These are phyloP conservation scores for Chara braunii DNA, from an alignment of 139 green algal genomes.

Conservation along the genomic window DNA sequence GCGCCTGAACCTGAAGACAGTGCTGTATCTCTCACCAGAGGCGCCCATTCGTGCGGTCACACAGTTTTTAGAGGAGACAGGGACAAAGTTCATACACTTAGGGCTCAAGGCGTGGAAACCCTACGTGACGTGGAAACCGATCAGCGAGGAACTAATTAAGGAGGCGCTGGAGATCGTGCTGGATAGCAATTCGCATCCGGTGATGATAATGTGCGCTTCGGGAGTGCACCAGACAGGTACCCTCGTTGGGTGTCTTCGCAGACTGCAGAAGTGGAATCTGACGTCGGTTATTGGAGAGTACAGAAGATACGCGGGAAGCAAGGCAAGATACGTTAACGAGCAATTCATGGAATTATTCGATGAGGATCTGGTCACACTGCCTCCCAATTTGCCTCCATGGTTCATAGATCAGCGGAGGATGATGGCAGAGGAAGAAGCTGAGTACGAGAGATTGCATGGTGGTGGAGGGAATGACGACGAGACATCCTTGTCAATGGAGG, in stretches of 20 bases:
- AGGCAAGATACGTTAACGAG: conserved; percentile 22
- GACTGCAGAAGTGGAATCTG: conserved; percentile 9
- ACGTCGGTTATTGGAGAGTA: conserved; percentile 7
- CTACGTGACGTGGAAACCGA: conserved; percentile 22
- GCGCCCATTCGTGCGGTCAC: conserved; percentile 8
- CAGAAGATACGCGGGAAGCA: conserved; percentile 14
- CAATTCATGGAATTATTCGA: conserved; percentile 31
- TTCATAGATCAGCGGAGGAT: conserved; percentile 15
- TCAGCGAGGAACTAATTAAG: conserved; percentile 27
- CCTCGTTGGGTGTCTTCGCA: not conserved
- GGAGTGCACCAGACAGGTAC: conserved; percentile 9
- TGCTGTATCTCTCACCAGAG: conserved; percentile 17
- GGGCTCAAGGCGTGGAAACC: conserved; percentile 16
- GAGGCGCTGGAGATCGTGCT: conserved; percentile 19
- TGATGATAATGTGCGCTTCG: conserved; percentile 23
- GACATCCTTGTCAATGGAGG: no score
- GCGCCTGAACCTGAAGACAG: conserved; percentile 1
- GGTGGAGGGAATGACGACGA: no score
- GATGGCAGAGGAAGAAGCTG: no score
- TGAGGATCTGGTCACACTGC: conserved; percentile 19
- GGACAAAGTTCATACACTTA: conserved; percentile 15
- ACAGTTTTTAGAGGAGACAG: conserved; percentile 12
- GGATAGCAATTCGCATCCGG: not conserved
- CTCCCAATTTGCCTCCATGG: conserved; percentile 5
- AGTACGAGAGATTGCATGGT: no score